phyloP scores from a whole-genome alignment of 2,329 filamentous ascomycete genomes.

The Ophiostoma angusticollis region DNA sequence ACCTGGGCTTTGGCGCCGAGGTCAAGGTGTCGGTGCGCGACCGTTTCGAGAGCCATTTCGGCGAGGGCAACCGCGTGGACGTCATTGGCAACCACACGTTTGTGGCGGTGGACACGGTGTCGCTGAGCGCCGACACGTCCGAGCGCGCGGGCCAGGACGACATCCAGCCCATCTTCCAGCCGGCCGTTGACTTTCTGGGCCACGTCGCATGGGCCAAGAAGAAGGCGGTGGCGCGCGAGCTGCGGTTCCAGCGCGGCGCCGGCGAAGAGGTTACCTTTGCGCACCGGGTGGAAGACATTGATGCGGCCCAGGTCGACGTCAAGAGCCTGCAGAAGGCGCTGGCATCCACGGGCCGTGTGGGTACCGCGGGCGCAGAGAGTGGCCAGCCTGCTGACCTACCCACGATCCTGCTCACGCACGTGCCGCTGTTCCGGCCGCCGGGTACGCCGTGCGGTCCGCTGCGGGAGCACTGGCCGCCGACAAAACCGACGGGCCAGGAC shows the following conservation, averaged over 20 bases:
- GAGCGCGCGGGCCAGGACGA: constrained; percentile 38
- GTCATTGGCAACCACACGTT: constrained; percentile 91
- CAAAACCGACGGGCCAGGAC: constrained; percentile 42
- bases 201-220: constrained; percentile 51
- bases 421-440: constrained; percentile 71
- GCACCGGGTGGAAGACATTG: constrained; percentile 47
- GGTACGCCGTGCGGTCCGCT: constrained; percentile 79
- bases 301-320: constrained; percentile 29
- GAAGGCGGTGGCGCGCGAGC: constrained; percentile 54
- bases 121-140: constrained; percentile 59
- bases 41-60: constrained; percentile 79
- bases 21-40: constrained; percentile 70
- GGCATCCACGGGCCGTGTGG: background rate
- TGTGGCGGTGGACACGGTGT: constrained; percentile 81
- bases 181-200: constrained; percentile 64
- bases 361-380: constrained; percentile 24
- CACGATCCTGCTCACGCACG: constrained; percentile 79
- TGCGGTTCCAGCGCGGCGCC: constrained; percentile 52
- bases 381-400: constrained; percentile 53
- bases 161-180: constrained; percentile 55
- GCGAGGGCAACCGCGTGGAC: constrained; percentile 81
- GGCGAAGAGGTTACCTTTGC: constrained; percentile 40
- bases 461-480: constrained; percentile 71
- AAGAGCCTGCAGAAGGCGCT: constrained; percentile 1
- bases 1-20: constrained; percentile 78